Percentiles rank a stretch among this genome's conserved stretches.
Evolutionary conservation across 1,284 basidiomycete species (phyloP).

Genomic region (Cryptococcus deneoformans): DNA sequence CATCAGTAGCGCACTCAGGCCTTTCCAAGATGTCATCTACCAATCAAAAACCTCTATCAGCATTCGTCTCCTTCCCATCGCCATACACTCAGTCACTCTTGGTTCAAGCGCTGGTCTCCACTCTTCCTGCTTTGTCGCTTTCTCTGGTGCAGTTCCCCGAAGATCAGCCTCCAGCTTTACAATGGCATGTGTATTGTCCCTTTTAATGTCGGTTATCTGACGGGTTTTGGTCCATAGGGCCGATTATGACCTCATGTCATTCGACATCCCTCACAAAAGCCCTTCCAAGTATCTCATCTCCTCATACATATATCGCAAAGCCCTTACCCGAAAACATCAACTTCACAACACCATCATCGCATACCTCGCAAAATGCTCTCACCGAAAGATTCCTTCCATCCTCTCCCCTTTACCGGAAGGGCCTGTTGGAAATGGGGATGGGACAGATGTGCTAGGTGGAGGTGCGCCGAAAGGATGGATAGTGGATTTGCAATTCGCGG

Average conservation of each 20-base stretch:
- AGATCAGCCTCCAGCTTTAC: constrained; percentile 38
- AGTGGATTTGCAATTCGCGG: constrained; percentile 84
- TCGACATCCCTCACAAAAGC: constrained; percentile 59
- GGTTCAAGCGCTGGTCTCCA: constrained; percentile 56
- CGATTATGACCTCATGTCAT: constrained; percentile 74
- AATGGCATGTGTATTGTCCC: constrained; percentile 33
- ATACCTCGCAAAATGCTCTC: constrained; percentile 67
- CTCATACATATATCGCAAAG: constrained; percentile 86
- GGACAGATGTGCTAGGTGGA: constrained; percentile 51
- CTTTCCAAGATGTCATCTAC: not conserved
- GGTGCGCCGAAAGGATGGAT: constrained; percentile 79
- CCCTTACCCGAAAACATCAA: constrained; percentile 93
- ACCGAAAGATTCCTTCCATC: constrained; percentile 22
- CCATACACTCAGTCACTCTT: constrained; percentile 72
- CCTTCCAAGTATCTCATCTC: constrained; percentile 62
- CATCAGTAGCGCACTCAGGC: no score
- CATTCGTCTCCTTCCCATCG: constrained; percentile 71
- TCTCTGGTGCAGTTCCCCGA: constrained; percentile 29
- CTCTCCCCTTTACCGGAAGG: constrained; percentile 4
- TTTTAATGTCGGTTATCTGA: not conserved
- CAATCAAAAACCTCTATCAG: constrained; percentile 37
- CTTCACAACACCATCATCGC: constrained; percentile 72
- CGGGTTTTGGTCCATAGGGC: constrained; percentile 15
- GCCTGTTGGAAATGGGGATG: not conserved
- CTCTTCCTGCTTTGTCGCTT: constrained; percentile 33